Conservation (phyloP, 163 green algal genomes). For the Picocystis sp. region DNA sequence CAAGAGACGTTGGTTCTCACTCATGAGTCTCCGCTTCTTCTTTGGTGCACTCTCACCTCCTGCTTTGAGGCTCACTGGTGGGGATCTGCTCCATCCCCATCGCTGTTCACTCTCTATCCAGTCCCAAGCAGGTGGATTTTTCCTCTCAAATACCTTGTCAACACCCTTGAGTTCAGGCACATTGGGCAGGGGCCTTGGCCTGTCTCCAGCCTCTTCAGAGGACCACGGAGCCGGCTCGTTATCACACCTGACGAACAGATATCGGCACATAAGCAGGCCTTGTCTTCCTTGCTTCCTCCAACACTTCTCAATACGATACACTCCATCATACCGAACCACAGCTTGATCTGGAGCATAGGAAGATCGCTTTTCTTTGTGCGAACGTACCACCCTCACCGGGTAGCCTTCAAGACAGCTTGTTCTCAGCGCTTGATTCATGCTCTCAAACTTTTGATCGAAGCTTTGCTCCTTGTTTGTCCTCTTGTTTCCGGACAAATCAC, state of each 20-base stretch:
- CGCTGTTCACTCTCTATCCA: slow-evolving; percentile 28
- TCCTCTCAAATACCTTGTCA: no score
- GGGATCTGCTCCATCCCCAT: slow-evolving; percentile 50
- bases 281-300: slow-evolving; percentile 45
- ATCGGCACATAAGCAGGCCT: slow-evolving; percentile 47
- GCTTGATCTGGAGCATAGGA: slow-evolving; percentile 60
- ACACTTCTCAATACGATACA: slow-evolving; percentile 83
- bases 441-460: slow-evolving; percentile 72
- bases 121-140: slow-evolving; percentile 14
- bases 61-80: slow-evolving; percentile 30
- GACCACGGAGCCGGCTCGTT: slow-evolving; percentile 81
- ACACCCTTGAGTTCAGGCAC: background rate
- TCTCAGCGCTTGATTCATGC: slow-evolving; percentile 75
- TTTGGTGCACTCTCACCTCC: slow-evolving; percentile 7
- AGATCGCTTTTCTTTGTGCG: slow-evolving; percentile 79
- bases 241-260: slow-evolving; percentile 86
- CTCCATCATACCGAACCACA: slow-evolving; percentile 81
- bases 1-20: slow-evolving; percentile 32
- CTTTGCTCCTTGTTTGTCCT: slow-evolving; percentile 78
- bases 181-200: background rate
- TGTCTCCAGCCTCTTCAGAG: slow-evolving; percentile 25
- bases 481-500: slow-evolving; percentile 93
- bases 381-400: slow-evolving; percentile 80
- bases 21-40: slow-evolving; percentile 23
- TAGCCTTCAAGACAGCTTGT: slow-evolving; percentile 65